phyloP scores from a whole-genome alignment of 768 basidiomycete species.

The Phaffia australis region DNA sequence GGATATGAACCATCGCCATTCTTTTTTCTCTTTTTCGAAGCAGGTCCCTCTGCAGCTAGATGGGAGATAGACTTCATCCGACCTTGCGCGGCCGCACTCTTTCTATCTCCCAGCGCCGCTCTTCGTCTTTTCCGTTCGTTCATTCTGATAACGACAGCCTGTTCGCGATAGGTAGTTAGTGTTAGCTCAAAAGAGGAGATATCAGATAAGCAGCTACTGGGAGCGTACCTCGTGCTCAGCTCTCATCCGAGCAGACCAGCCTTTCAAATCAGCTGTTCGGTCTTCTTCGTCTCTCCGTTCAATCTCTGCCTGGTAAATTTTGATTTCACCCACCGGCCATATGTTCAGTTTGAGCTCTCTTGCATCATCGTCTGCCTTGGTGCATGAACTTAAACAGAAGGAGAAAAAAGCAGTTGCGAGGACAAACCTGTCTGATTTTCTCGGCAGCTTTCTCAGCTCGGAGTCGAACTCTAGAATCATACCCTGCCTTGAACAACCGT shows the following conservation, averaged over 20 bases:
- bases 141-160: conserved; percentile 73
- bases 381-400: background rate
- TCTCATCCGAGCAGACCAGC: conserved; percentile 64
- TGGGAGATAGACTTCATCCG: conserved; percentile 93
- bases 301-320: conserved; percentile 35
- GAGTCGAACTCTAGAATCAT: conserved; percentile 73
- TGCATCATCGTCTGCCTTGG: background rate
- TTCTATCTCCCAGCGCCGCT: conserved; percentile 75
- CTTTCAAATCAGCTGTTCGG: conserved; percentile 55
- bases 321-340: no score
- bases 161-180: background rate
- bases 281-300: conserved; percentile 63
- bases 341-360: background rate
- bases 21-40: conserved; percentile 66
- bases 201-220: background rate
- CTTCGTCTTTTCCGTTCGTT: conserved; percentile 68
- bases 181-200: background rate
- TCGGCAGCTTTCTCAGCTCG: conserved; percentile 81
- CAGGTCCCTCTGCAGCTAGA: conserved; percentile 69
- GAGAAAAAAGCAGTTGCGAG: background rate
- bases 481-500: conserved; percentile 81
- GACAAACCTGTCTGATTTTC: conserved; percentile 43
- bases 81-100: conserved; percentile 87
- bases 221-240: conserved; percentile 64
- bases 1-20: conserved; percentile 65